Percentiles rank a stretch among this genome's conserved stretches.
These are phyloP conservation scores for Erysimum cheiranthoides DNA, from an alignment of 345 rosid genomes.

Conservation along the genomic window DNA sequence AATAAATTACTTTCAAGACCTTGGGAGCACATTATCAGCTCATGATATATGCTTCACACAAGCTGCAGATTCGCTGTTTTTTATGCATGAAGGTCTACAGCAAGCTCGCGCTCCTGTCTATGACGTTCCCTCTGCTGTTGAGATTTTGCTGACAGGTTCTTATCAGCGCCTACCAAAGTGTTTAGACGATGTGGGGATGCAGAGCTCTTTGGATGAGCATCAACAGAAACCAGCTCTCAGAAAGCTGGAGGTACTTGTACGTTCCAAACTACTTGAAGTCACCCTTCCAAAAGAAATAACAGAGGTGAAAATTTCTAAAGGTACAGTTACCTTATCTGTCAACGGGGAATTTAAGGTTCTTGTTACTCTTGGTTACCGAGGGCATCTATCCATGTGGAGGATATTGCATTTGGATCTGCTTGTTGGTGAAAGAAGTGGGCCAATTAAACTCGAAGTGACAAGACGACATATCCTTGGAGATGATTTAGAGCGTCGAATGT, in stretches of 20 bases:
- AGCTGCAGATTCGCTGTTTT: conserved; percentile 92
- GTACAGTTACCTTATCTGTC: conserved; percentile 76
- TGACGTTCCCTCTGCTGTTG: conserved; percentile 95
- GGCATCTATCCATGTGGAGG: conserved; percentile 95
- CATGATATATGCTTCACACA: conserved; percentile 92
- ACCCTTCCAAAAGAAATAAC: conserved; percentile 84
- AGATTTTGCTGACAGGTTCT: conserved; percentile 84
- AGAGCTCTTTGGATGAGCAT: conserved; percentile 67
- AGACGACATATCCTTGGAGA: conserved; percentile 88
- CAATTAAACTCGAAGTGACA: conserved; percentile 70
- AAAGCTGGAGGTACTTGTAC: conserved; percentile 87
- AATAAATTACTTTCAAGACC: conserved; percentile 85
- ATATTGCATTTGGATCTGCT: conserved; percentile 95
- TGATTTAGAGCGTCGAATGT: conserved; percentile 98
- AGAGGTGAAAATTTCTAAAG: conserved; percentile 84
- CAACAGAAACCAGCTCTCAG: conserved; percentile 86
- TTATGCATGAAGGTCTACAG: conserved; percentile 97
- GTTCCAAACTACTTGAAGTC: conserved; percentile 87
- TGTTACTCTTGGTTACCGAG: conserved; percentile 98
- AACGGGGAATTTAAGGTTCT: conserved; percentile 93
- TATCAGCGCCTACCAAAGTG: conserved; percentile 93
- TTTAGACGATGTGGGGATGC: conserved; percentile 87
- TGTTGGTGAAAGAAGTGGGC: conserved; percentile 92
- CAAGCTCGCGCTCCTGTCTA: conserved; percentile 99
- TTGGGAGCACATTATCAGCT: conserved; percentile 80